Conservation (phyloP, 495 filamentous ascomycete genomes). For the Penicillium bialowiezense region DNA sequence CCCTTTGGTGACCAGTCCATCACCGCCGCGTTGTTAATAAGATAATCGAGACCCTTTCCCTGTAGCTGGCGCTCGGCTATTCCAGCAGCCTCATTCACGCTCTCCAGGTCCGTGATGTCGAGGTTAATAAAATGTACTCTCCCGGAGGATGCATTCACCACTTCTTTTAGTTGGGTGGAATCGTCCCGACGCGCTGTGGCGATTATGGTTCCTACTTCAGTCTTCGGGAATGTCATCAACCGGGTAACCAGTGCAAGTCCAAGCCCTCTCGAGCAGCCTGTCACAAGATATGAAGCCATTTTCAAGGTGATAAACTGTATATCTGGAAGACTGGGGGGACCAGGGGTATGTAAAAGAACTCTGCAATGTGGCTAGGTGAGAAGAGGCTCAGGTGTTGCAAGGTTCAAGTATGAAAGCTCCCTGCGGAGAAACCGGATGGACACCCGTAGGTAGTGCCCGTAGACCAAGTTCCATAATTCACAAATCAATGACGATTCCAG, state of each 20-base stretch:
- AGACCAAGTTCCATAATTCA: too few relatives aligned
- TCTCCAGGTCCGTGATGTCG: constrained; percentile 42
- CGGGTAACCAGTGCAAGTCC: constrained; percentile 47
- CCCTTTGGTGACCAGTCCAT: constrained; percentile 19
- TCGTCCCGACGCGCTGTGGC: constrained; percentile 33
- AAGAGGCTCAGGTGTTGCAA: too few relatives aligned
- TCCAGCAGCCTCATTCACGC: constrained; percentile 39
- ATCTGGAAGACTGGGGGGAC: too few relatives aligned
- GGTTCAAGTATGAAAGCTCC: too few relatives aligned
- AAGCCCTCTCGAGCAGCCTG: constrained; percentile 52
- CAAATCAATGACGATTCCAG: too few relatives aligned
- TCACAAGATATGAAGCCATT: constrained; percentile 30
- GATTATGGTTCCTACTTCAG: constrained; percentile 35
- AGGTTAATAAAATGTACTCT: constrained; percentile 44
- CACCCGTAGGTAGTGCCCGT: too few relatives aligned
- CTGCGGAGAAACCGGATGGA: too few relatives aligned
- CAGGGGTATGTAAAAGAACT: too few relatives aligned
- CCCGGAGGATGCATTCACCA: constrained; percentile 15
- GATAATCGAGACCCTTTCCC: constrained; percentile 45
- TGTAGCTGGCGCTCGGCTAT: constrained; percentile 32
- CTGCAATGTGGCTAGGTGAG: too few relatives aligned
- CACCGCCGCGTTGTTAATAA: constrained; percentile 52
- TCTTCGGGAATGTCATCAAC: constrained; percentile 22
- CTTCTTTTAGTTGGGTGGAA: constrained; percentile 24
- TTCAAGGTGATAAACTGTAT: not conserved